phyloP scores from a whole-genome alignment of 257 asterid genomes.

The Nicotiana obtusifolia region DNA sequence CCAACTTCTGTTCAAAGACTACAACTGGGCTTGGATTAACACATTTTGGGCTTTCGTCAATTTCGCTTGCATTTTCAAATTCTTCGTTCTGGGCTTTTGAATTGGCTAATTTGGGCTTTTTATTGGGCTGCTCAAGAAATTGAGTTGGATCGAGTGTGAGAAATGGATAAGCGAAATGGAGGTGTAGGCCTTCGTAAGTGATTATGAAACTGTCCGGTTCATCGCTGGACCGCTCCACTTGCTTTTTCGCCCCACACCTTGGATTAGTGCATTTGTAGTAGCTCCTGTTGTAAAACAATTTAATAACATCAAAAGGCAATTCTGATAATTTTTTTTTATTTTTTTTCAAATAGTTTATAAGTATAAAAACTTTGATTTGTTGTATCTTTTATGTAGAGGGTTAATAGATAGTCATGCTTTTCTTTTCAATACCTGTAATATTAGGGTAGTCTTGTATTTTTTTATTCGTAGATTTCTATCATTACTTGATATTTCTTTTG shows the following conservation, averaged over 20 bases:
- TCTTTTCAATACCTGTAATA: too few relatives aligned
- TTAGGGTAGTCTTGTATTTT: too few relatives aligned
- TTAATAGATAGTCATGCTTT: too few relatives aligned
- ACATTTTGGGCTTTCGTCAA: not conserved
- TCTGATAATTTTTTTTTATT: not conserved
- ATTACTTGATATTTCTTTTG: too few relatives aligned
- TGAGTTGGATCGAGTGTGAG: conserved; percentile 11
- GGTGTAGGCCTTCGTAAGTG: conserved; percentile 94
- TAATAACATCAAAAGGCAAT: not conserved
- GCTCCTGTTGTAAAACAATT: conserved; percentile 40
- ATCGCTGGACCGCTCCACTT: conserved; percentile 67
- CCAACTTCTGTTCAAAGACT: conserved; percentile 9
- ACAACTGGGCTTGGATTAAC: not conserved
- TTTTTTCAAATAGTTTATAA: too few relatives aligned
- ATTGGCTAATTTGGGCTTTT: conserved; percentile 43
- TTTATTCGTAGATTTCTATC: too few relatives aligned
- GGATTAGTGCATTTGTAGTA: conserved; percentile 87
- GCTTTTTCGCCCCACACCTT: conserved; percentile 82
- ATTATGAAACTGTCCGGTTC: conserved; percentile 62
- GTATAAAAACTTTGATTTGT: too few relatives aligned
- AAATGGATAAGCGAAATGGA: conserved; percentile 75
- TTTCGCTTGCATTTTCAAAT: conserved; percentile 17
- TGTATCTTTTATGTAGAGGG: too few relatives aligned
- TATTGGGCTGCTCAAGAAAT: conserved; percentile 35
- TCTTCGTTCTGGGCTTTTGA: conserved; percentile 12